These are phyloP conservation scores for Auricularia sp. DNA, from an alignment of 768 basidiomycete genomes.

Conservation along the genomic window DNA sequence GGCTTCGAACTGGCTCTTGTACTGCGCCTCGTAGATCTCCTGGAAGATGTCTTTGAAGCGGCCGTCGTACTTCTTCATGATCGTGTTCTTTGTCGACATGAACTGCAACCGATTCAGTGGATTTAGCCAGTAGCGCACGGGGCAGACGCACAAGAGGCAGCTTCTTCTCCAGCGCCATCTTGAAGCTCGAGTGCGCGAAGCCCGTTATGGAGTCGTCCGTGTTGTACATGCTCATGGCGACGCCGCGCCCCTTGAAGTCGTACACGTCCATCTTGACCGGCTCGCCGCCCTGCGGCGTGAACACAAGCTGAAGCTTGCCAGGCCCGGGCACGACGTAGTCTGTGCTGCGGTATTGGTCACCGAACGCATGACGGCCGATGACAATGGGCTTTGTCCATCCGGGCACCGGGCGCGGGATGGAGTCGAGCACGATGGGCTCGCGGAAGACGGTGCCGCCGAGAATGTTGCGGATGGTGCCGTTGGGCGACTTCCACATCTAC, in stretches of 20 bases:
- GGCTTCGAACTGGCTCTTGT: constrained; percentile 61
- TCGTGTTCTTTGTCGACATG: constrained; percentile 98
- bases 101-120: constrained; percentile 37
- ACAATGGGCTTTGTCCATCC: constrained; percentile 96
- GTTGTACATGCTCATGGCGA: constrained; percentile 98
- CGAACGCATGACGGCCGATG: constrained; percentile 95
- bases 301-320: constrained; percentile 89
- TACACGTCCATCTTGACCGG: constrained; percentile 71
- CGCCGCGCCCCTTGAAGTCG: constrained; percentile 86
- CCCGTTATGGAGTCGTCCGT: constrained; percentile 88
- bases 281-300: constrained; percentile 68
- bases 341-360: constrained; percentile 91
- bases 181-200: constrained; percentile 96
- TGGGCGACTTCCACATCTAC: constrained; percentile 95
- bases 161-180: constrained; percentile 69
- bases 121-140: background rate
- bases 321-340: constrained; percentile 87
- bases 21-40: constrained; percentile 82
- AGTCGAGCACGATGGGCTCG: constrained; percentile 87
- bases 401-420: constrained; percentile 88
- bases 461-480: constrained; percentile 98
- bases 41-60: constrained; percentile 99
- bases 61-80: constrained; percentile 95
- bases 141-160: constrained; percentile 23
- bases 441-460: constrained; percentile 98